These are phyloP conservation scores for Pyrenopolyporus hunteri DNA, from an alignment of 495 filamentous ascomycete species.

Conservation along the genomic window DNA sequence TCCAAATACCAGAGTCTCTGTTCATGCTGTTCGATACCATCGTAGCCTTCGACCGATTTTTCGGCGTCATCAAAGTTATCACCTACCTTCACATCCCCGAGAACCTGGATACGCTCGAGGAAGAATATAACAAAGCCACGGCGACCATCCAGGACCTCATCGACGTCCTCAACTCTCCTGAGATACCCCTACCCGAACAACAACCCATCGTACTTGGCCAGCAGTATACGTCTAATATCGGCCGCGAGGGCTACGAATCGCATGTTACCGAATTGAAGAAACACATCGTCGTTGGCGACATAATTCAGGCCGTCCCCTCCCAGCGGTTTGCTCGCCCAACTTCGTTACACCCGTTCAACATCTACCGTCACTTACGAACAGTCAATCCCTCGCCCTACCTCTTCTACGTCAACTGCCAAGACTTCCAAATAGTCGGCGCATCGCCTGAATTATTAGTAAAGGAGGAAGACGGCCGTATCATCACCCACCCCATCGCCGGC, in stretches of 20 bases:
- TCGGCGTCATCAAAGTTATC: conserved; percentile 87
- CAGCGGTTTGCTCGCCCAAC: conserved; percentile 92
- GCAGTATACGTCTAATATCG: conserved; percentile 92
- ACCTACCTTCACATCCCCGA: conserved; percentile 78
- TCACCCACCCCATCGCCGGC: conserved; percentile 96
- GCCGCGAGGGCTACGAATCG: conserved; percentile 80
- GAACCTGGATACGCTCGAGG: conserved; percentile 47
- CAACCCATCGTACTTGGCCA: conserved; percentile 71
- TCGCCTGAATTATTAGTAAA: conserved; percentile 94
- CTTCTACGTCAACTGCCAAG: conserved; percentile 89
- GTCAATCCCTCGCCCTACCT: conserved; percentile 97
- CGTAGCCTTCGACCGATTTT: conserved; percentile 94
- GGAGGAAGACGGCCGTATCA: conserved; percentile 81
- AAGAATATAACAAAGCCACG: conserved; percentile 70
- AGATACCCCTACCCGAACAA: conserved; percentile 79
- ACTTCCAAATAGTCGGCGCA: conserved; percentile 94
- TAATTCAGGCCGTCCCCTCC: conserved; percentile 96
- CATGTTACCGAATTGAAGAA: conserved; percentile 83
- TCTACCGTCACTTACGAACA: conserved; percentile 93
- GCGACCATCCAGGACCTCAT: conserved; percentile 68
- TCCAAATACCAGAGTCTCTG: conserved; percentile 86
- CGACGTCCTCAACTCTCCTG: conserved; percentile 68
- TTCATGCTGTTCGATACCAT: conserved; percentile 99
- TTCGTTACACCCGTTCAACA: conserved; percentile 92
- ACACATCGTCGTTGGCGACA: conserved; percentile 89